Percentiles rank a stretch among this genome's conserved stretches.
phyloP scores from a whole-genome alignment of 2,329 filamentous ascomycete species.

The Pseudogymnoascus sp. region DNA sequence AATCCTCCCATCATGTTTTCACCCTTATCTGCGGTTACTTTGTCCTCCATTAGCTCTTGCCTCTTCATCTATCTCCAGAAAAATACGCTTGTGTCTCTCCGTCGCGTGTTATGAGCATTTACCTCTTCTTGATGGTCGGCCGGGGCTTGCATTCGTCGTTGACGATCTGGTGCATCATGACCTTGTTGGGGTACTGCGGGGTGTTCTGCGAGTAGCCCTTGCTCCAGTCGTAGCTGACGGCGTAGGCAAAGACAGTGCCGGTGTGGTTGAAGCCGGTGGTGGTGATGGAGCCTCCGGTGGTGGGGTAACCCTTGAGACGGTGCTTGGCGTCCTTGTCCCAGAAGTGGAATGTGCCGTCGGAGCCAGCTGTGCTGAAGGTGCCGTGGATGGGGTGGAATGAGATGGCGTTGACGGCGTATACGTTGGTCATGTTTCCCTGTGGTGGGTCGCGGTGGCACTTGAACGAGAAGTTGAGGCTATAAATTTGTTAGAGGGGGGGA shows the following conservation, averaged over 20 bases:
- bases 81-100: constrained; percentile 1
- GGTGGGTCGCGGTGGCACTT: constrained; percentile 91
- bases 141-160: constrained; percentile 57
- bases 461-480: constrained; percentile 90
- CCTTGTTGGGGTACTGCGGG: constrained; percentile 66
- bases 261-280: constrained; percentile 85
- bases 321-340: constrained; percentile 93
- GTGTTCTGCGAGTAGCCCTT: constrained; percentile 89
- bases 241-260: constrained; percentile 80
- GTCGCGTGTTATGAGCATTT: constrained; percentile 16
- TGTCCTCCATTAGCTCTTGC: constrained; percentile 11
- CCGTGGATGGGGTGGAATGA: constrained; percentile 95
- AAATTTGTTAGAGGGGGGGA: constrained; percentile 15
- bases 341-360: constrained; percentile 94
- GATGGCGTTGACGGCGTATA: constrained; percentile 94
- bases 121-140: constrained; percentile 34
- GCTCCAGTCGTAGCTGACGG: constrained; percentile 95
- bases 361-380: constrained; percentile 95
- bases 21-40: constrained; percentile 12
- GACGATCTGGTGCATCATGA: constrained; percentile 74
- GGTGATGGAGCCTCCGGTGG: constrained; percentile 79
- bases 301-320: constrained; percentile 80
- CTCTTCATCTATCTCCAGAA: constrained; percentile 5
- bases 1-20: background rate
- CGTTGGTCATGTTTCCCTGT: constrained; percentile 71